Evolutionary conservation across 768 basidiomycete species (phyloP).

Genomic region (Hemileccinum impolitum): DNA sequence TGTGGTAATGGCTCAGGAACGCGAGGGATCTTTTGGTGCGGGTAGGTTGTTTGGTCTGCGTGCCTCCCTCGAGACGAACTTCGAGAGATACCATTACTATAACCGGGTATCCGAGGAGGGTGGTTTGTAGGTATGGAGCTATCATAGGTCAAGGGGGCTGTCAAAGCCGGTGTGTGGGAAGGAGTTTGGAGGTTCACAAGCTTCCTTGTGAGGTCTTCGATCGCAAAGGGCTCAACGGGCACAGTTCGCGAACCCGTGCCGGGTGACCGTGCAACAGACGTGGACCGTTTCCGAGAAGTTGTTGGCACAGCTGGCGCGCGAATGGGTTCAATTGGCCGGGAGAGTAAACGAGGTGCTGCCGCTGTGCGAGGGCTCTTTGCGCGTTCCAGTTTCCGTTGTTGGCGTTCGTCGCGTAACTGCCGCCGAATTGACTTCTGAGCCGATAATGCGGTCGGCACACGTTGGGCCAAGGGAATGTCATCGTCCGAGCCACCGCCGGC

Average conservation of each 20-base stretch:
- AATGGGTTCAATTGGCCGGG: constrained; percentile 10
- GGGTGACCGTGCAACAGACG: constrained; percentile 25
- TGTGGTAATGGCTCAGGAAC: constrained; percentile 19
- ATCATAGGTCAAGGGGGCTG: constrained; percentile 10
- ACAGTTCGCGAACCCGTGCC: constrained; percentile 31
- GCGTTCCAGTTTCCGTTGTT: constrained; percentile 51
- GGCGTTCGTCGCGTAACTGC: constrained; percentile 66
- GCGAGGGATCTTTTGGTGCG: constrained; percentile 21
- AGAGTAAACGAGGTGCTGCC: constrained; percentile 17
- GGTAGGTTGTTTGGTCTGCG: constrained; percentile 9
- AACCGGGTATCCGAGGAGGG: constrained; percentile 10
- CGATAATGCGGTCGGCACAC: constrained; percentile 77
- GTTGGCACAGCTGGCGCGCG: constrained; percentile 36
- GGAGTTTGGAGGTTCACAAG: constrained; percentile 49
- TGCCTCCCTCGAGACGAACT: constrained; percentile 20
- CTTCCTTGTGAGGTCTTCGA: constrained; percentile 58
- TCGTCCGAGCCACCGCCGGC: constrained; percentile 52
- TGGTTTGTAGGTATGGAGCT: constrained; percentile 5
- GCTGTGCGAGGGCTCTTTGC: constrained; percentile 28
- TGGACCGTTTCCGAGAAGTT: constrained; percentile 33
- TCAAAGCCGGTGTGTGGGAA: constrained; percentile 4
- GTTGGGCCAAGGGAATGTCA: constrained; percentile 78
- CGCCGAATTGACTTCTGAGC: constrained; percentile 79
- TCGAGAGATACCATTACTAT: constrained; percentile 15
- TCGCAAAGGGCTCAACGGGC: constrained; percentile 39